Base-by-base conservation (phyloP, 208 protist species). In the Acanthamoeba royreba region DNA sequence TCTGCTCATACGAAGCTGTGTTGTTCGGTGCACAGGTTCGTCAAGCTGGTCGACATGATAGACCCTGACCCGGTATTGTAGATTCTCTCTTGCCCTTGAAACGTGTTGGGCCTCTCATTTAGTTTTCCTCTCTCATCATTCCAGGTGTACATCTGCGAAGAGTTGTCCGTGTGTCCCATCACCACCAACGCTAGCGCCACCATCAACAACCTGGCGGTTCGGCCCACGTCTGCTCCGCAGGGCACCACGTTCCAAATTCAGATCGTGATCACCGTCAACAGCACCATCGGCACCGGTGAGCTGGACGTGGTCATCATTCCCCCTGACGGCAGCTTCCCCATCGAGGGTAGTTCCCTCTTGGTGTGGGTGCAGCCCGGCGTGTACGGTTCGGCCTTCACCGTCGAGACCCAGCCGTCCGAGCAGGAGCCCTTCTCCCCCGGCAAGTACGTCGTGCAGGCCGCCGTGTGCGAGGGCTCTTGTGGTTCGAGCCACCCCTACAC, bases 401-500 rank as follows among this genome's bases (percentile, higher is more conserved):
- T 96, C 53, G n/a, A 95, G 92, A 66, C 89, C 40, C 22, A 91
- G 74, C 91, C 94, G 33, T 72, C 72, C 49, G 93, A 94, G 90
- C 69, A 77, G 58, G 83, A 95, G 49, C 46, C 66, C 33, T 96
- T 89, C 45, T 22, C 28, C 17, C 88, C 93, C 47, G 95, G 95
- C 61, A 15, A 35, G 11, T 96, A 96, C 81, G 33, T 38, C n/a
- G 92, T 96, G 25, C 55, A 77, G 45, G 25, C 85, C 52, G 85
- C 94, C 89, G 61, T 94, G 33, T 96, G 95, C 93, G 63, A 96
- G 83, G 95, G 95, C 28, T 31, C 94, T 53, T 96, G 95, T 79
- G 95, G 95, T 28, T 69, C 38, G 33, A 93, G 49, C 46, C 94
- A 96, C 86, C 79, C 93, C 46, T 83, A 96, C 90, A 63, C 88